Conservation (phyloP, 495 filamentous ascomycete species). For the Penicillium coffeae region DNA sequence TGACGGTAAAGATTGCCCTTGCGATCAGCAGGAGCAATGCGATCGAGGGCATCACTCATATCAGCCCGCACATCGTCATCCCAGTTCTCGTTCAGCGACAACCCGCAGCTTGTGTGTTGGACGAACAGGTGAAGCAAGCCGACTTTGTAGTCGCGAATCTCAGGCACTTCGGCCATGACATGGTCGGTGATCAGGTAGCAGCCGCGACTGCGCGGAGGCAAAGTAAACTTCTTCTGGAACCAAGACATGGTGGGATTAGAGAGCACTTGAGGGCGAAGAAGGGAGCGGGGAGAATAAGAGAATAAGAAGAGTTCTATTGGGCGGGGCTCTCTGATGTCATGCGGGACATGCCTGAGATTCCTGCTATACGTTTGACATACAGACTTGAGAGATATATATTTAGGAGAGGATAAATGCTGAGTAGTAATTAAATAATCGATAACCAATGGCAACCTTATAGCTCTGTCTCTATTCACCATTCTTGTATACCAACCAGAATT, state of each 20-base stretch:
- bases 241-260: conserved; percentile 53
- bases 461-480: too few species aligned
- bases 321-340: conserved; percentile 17
- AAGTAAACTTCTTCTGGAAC: conserved; percentile 74
- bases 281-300: conserved; percentile 4
- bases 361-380: too few species aligned
- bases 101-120: conserved; percentile 84
- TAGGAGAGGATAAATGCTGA: too few species aligned
- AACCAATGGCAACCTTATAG: too few species aligned
- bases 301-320: conserved; percentile 17
- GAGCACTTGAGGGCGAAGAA: background rate
- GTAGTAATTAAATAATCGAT: too few species aligned
- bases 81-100: conserved; percentile 94
- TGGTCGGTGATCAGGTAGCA: conserved; percentile 84
- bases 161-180: conserved; percentile 63
- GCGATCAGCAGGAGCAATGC: conserved; percentile 75
- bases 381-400: too few species aligned
- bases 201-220: conserved; percentile 71
- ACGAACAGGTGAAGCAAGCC: conserved; percentile 86
- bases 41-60: conserved; percentile 91
- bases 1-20: conserved; percentile 79
- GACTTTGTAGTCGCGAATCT: conserved; percentile 74
- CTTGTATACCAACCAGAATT: too few species aligned
- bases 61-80: conserved; percentile 74
- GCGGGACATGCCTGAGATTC: background rate